These are phyloP conservation scores for Mycena vulgaris DNA, from an alignment of 768 basidiomycete species.

Conservation along the genomic window DNA sequence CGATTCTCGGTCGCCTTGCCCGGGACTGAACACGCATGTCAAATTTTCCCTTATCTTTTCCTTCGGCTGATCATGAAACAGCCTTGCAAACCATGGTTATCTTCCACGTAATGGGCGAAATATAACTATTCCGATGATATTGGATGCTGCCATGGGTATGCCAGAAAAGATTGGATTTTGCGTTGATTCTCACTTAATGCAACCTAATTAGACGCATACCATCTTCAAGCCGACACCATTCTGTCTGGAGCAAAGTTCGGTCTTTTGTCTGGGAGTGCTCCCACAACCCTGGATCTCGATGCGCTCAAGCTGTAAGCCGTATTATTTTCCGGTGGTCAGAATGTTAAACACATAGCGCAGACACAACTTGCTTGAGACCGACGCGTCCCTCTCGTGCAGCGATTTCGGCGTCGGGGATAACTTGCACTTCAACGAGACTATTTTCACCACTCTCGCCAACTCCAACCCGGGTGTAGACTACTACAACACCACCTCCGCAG, in stretches of 20 bases:
- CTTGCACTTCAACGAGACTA: neutral
- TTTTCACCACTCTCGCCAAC: neutral
- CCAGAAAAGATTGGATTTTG: too few species aligned
- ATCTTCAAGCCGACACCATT: neutral
- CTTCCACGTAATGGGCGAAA: too few species aligned
- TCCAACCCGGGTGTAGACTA: neutral
- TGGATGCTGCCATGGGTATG: too few species aligned
- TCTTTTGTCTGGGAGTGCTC: neutral
- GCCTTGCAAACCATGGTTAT: too few species aligned
- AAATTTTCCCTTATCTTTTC: too few species aligned
- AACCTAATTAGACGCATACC: too few species aligned
- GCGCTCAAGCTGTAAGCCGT: neutral
- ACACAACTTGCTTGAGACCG: neutral
- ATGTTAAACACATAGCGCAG: neutral
- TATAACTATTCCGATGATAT: too few species aligned
- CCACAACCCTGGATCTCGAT: neutral
- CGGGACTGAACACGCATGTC: too few species aligned
- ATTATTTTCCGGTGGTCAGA: too few species aligned
- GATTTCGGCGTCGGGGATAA: neutral
- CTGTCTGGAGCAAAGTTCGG: neutral
- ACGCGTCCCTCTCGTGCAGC: neutral
- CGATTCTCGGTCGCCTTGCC: too few species aligned
- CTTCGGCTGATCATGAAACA: too few species aligned
- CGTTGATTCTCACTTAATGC: too few species aligned
- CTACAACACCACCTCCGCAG: neutral